phyloP scores from a whole-genome alignment of 2,329 filamentous ascomycete species.

The Aspergillus melleus region DNA sequence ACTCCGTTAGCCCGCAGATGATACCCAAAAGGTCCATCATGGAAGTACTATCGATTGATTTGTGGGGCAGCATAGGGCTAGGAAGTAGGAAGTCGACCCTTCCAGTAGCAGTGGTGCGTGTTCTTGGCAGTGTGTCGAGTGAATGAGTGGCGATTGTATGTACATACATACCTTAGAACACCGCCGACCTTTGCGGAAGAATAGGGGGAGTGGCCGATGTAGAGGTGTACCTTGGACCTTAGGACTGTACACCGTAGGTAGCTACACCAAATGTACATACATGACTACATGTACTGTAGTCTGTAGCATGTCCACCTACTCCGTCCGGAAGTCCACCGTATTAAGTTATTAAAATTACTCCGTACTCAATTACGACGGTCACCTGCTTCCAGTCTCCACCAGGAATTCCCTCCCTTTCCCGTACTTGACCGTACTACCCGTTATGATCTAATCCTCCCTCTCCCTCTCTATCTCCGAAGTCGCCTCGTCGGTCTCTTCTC shows the following conservation, averaged over 20 bases:
- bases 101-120: conserved; percentile 2
- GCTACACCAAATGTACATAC: no score
- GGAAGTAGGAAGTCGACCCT: neutral
- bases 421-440: neutral
- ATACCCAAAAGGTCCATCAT: no score
- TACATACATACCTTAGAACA: neutral
- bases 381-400: neutral
- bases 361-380: neutral
- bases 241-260: no score
- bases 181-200: neutral
- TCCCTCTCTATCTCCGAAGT: conserved; percentile 1
- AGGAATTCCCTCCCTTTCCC: neutral
- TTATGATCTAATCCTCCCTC: neutral
- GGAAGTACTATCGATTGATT: neutral
- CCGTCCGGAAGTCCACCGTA: no score
- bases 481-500: neutral
- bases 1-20: neutral
- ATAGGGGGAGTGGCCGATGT: no score
- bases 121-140: conserved; percentile 16
- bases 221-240: no score
- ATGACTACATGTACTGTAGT: no score
- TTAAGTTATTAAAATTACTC: no score
- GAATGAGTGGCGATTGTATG: neutral
- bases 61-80: neutral
- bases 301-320: no score